Percentiles rank a stretch among this genome's conserved stretches.
These are phyloP conservation scores for Acanthamoeba healyi DNA, from an alignment of 208 protist species.

Conservation along the genomic window DNA sequence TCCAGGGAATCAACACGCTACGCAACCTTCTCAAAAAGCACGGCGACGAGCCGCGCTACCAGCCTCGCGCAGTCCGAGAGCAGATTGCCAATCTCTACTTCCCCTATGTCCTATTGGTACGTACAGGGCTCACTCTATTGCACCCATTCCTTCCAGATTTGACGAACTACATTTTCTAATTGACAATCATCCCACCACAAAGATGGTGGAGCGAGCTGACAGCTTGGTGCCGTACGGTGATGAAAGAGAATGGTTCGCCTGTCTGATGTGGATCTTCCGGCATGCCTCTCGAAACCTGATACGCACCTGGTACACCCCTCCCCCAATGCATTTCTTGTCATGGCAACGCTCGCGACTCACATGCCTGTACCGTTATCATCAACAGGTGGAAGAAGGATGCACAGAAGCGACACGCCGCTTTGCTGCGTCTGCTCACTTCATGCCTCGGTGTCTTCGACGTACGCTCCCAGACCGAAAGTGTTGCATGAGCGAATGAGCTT, in stretches of 20 bases:
- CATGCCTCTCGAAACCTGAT: neutral
- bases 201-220: conserved; percentile 19
- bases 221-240: neutral
- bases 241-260: conserved; percentile 12
- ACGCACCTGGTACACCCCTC: conserved; percentile 2
- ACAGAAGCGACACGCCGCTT: neutral
- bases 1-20: conserved; percentile 15
- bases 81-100: conserved; percentile 46
- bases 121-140: too few species aligned
- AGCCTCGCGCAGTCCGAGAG: neutral
- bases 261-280: neutral
- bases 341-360: too few species aligned
- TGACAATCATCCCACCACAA: too few species aligned
- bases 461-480: too few species aligned
- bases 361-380: too few species aligned
- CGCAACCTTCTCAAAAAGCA: conserved; percentile 49
- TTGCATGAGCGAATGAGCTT: too few species aligned
- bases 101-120: conserved; percentile 4
- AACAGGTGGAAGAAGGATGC: conserved; percentile 2
- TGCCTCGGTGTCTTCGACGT: neutral
- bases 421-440: conserved; percentile 3
- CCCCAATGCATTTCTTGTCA: too few species aligned
- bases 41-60: neutral
- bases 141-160: neutral
- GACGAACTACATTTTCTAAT: neutral